These are phyloP conservation scores for Fennellomyces sp. DNA, from an alignment of 371 early-diverging fungal species.

Conservation along the genomic window DNA sequence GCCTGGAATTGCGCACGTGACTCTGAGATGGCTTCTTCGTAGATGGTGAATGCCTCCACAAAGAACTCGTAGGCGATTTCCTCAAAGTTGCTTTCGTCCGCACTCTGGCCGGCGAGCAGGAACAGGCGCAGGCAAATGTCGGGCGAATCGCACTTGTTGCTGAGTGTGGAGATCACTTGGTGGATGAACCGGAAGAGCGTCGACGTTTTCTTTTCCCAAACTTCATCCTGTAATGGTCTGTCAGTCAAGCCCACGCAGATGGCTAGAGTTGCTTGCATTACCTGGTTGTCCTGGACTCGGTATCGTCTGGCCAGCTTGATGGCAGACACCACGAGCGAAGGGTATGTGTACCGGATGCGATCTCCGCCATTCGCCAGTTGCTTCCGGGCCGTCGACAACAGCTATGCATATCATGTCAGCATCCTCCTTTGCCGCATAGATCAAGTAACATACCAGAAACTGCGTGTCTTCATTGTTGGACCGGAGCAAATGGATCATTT, in stretches of 20 bases:
- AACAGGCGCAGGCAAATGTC: constrained; percentile 80
- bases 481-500: constrained; percentile 79
- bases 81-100: constrained; percentile 82
- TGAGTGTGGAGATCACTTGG: constrained; percentile 71
- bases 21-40: constrained; percentile 90
- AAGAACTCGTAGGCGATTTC: constrained; percentile 91
- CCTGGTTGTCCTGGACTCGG: constrained; percentile 42
- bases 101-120: constrained; percentile 80
- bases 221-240: constrained; percentile 41
- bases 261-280: constrained; percentile 7
- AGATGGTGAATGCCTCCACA: constrained; percentile 90
- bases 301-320: constrained; percentile 72
- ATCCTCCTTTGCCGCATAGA: not conserved
- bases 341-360: constrained; percentile 85
- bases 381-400: constrained; percentile 78
- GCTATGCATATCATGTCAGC: constrained; percentile 31
- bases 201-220: constrained; percentile 66
- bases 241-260: not conserved
- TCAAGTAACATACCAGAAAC: constrained; percentile 54
- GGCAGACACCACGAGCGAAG: constrained; percentile 75
- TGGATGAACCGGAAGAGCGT: constrained; percentile 76
- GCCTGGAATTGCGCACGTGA: constrained; percentile 86
- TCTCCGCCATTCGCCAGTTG: constrained; percentile 84
- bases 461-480: constrained; percentile 74
- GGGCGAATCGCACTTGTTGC: constrained; percentile 68